phyloP scores from a whole-genome alignment of 2,329 filamentous ascomycete species.

The Aureobasidium pullulans region DNA sequence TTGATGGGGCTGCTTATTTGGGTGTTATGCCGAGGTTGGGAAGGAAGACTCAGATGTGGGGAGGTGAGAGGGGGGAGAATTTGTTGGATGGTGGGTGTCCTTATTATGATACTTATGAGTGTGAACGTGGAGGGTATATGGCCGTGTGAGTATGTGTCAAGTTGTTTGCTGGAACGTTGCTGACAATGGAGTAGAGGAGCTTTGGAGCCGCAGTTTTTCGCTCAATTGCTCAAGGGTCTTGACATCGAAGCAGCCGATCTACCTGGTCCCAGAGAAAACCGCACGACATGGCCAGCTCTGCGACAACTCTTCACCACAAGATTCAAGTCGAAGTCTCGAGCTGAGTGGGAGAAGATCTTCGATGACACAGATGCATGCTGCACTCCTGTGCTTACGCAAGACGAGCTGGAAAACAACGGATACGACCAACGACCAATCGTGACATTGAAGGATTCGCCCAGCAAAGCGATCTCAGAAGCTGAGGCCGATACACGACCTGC shows the following conservation, averaged over 20 bases:
- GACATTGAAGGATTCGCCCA: slow-evolving; percentile 62
- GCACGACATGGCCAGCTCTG: slow-evolving; percentile 60
- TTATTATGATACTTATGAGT: slow-evolving; percentile 86
- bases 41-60: slow-evolving; percentile 56
- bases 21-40: slow-evolving; percentile 68
- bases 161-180: background rate
- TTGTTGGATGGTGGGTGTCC: slow-evolving; percentile 76
- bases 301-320: slow-evolving; percentile 50
- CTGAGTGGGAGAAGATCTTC: slow-evolving; percentile 79
- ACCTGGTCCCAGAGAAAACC: slow-evolving; percentile 49
- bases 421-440: slow-evolving; percentile 67
- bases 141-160: slow-evolving; percentile 50
- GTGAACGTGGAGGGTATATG: slow-evolving; percentile 69
- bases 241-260: slow-evolving; percentile 45
- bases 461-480: slow-evolving; percentile 51
- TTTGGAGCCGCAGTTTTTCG: slow-evolving; percentile 81
- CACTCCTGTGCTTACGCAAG: slow-evolving; percentile 74
- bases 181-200: slow-evolving; percentile 50
- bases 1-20: slow-evolving; percentile 76
- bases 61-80: slow-evolving; percentile 62
- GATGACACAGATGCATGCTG: slow-evolving; percentile 89
- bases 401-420: slow-evolving; percentile 57
- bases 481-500: slow-evolving; percentile 33
- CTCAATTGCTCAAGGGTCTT: slow-evolving; percentile 58
- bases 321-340: slow-evolving; percentile 64